phyloP scores from a whole-genome alignment of 2,329 filamentous ascomycete genomes.

The Grosmannia penicillata region DNA sequence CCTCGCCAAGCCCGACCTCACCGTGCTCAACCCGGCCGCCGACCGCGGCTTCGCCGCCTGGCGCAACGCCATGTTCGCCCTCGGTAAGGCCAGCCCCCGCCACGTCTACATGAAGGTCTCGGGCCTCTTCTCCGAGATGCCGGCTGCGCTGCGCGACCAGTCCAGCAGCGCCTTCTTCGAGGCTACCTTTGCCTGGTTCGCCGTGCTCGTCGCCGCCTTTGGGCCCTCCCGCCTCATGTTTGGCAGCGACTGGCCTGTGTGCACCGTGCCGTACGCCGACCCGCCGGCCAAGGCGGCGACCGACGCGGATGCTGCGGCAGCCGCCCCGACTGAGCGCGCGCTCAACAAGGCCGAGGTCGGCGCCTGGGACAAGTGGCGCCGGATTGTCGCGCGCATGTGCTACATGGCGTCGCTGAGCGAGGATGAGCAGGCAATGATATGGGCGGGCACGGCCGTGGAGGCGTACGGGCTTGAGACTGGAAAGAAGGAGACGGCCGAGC shows the following conservation, averaged over 20 bases:
- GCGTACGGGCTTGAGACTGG: conserved; percentile 44
- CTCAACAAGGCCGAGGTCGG: conserved; percentile 24
- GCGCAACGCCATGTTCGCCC: conserved; percentile 51
- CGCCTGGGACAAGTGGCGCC: conserved; percentile 65
- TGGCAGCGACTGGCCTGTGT: conserved; percentile 88
- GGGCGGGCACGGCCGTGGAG: conserved; percentile 54
- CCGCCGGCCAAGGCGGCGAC: background rate
- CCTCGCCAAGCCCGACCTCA: conserved; percentile 74
- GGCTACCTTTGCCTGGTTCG: conserved; percentile 54
- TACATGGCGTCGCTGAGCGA: conserved; percentile 44
- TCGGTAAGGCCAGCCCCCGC: conserved; percentile 39
- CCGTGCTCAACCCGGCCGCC: conserved; percentile 39
- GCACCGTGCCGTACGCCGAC: conserved; percentile 44
- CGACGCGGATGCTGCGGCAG: conserved; percentile 21
- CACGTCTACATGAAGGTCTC: conserved; percentile 85
- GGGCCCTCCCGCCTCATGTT: conserved; percentile 67
- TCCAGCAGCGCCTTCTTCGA: conserved; percentile 43
- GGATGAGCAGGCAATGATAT: conserved; percentile 51
- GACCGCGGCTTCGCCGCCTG: conserved; percentile 51
- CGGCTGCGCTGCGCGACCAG: conserved; percentile 33
- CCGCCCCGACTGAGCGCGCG: background rate
- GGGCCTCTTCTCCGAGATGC: conserved; percentile 70
- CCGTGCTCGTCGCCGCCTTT: conserved; percentile 58
- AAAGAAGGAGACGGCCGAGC: background rate
- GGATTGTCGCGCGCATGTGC: conserved; percentile 53